These are phyloP conservation scores for Podaxis sp. DNA, from an alignment of 768 basidiomycete genomes.

Conservation along the genomic window DNA sequence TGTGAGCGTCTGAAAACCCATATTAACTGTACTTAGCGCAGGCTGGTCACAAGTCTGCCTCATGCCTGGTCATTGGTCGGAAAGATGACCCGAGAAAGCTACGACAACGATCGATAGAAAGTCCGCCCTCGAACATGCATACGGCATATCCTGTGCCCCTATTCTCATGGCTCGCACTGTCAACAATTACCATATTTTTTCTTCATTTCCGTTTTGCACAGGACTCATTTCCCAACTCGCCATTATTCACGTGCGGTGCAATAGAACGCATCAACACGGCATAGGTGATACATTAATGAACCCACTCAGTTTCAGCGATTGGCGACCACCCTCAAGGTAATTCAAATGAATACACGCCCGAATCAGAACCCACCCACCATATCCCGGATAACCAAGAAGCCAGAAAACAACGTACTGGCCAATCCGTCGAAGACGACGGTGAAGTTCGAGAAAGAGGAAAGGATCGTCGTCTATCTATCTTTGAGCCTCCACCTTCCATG, in stretches of 20 bases:
- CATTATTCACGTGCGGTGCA: background rate
- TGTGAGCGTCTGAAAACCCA: too few species aligned
- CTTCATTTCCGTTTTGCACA: background rate
- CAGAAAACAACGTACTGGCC: background rate
- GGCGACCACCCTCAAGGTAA: background rate
- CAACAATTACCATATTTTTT: background rate
- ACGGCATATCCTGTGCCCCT: background rate
- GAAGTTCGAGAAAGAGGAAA: background rate
- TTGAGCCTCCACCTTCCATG: background rate
- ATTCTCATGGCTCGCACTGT: background rate
- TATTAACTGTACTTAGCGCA: background rate
- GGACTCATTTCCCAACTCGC: background rate
- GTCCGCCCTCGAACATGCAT: background rate
- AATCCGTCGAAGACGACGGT: background rate
- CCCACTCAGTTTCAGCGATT: background rate
- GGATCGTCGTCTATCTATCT: background rate
- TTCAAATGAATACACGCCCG: background rate
- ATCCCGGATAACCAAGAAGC: background rate
- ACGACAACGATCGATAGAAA: conserved; percentile 1
- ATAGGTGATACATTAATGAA: background rate
- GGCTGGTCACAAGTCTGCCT: background rate
- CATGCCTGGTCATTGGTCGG: background rate
- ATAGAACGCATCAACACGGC: background rate
- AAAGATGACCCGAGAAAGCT: background rate
- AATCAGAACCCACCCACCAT: background rate